phyloP scores from a whole-genome alignment of 2,329 filamentous ascomycete genomes.

The Colletotrichum camelliae region DNA sequence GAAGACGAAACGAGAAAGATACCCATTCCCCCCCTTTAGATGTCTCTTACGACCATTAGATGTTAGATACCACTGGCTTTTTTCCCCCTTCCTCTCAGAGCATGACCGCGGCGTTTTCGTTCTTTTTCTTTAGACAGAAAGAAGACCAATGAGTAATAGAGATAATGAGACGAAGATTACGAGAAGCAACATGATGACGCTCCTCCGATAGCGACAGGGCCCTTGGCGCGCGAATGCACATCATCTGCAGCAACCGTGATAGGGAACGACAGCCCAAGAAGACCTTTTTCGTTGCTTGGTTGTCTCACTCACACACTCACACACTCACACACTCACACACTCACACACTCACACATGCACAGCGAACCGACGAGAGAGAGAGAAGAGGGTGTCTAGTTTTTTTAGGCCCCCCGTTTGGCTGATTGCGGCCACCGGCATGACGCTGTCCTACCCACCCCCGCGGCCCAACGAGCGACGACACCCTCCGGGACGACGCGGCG shows the following conservation, averaged over 20 bases:
- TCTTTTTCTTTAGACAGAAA: not conserved
- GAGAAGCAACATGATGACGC: not conserved
- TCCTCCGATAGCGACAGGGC: not conserved
- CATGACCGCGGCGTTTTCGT: not conserved
- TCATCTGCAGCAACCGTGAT: not conserved
- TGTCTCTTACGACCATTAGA: conserved; percentile 4
- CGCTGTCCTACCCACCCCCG: conserved; percentile 25
- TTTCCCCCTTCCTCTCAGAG: not conserved
- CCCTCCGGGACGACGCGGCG: not conserved
- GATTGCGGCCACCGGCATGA: conserved; percentile 30
- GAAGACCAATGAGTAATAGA: not conserved
- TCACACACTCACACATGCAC: not conserved
- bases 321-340: not conserved
- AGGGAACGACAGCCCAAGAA: not conserved
- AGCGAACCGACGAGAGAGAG: not conserved
- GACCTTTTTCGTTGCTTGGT: not conserved
- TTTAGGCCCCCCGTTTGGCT: conserved; percentile 22
- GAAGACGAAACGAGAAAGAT: conserved; percentile 12
- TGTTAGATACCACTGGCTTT: conserved; percentile 4
- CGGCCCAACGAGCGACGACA: not conserved
- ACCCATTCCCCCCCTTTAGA: not conserved
- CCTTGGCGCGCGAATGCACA: not conserved
- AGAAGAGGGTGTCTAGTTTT: not conserved
- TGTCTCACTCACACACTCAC: not conserved
- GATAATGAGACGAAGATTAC: not conserved